These are phyloP conservation scores for Cicer arietinum DNA, from an alignment of 306 rosid species.

Conservation along the genomic window DNA sequence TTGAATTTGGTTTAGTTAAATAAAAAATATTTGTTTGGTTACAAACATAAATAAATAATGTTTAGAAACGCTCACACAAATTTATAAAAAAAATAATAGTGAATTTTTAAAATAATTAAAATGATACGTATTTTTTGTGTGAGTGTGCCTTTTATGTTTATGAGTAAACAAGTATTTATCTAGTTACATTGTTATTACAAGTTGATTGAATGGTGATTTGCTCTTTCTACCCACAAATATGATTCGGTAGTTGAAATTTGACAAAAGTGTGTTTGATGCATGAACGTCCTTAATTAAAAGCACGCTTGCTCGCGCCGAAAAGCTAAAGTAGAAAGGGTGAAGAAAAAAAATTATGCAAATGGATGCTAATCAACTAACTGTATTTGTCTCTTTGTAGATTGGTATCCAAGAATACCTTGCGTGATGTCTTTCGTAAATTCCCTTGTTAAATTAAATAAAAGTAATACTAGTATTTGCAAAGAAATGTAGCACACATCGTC, in stretches of 20 bases:
- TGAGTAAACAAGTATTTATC: no score
- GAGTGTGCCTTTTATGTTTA: no score
- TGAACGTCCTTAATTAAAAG: constrained; percentile 38
- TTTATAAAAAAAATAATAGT: no score
- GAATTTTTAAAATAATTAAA: no score
- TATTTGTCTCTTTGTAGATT: constrained; percentile 29
- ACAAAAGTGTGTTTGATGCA: constrained; percentile 10
- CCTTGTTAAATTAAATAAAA: not conserved
- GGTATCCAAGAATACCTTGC: constrained; percentile 42
- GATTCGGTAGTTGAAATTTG: not conserved
- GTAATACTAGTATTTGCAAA: not conserved
- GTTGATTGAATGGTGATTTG: not conserved
- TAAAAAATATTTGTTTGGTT: no score
- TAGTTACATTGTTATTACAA: not conserved
- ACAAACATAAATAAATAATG: no score
- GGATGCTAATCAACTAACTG: constrained; percentile 3
- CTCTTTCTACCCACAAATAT: not conserved
- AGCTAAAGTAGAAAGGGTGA: constrained; percentile 22
- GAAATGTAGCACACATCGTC: not conserved
- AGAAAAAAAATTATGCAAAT: constrained; percentile 12
- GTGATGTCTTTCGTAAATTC: constrained; percentile 19
- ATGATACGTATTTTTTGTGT: no score
- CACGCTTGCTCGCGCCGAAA: constrained; percentile 40
- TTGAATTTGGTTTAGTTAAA: not conserved
- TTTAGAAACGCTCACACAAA: no score